Evolutionary conservation across 2,329 filamentous ascomycete genomes (phyloP), one percentile per base, ranked within the genome.

Genomic region (Fusarium annulatum): DNA sequence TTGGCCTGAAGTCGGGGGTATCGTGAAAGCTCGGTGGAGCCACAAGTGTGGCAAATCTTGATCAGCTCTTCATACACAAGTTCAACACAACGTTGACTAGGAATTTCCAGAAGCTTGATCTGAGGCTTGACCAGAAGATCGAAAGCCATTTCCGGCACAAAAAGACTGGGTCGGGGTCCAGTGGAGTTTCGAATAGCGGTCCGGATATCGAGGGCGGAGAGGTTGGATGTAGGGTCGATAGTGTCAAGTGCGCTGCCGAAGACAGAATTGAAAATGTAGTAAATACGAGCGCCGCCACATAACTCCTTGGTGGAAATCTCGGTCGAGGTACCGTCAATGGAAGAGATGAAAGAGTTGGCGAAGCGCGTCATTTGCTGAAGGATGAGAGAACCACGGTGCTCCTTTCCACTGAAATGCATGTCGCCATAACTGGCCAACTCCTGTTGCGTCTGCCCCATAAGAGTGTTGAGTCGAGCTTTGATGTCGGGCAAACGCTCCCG

Each of bases 381-480:
- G 65, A 99, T 97, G 72, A 99, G 88, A 34, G 96, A 97, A 38
- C 96, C 96, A 57, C 96, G 90, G 81, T 99, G 96, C 82, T 98
- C 96, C 82, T 97, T 97, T 78, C 96, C 96, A 72, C 94, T 97
- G 81, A 99, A 99, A 78, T 97, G 94, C 86, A 96, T 97, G 81
- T 98, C 97, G 42, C 96, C 96, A 80, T 99, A 99, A 83, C 96
- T 97, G 48, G 96, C 96, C 64, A 99, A 88, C 82, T 99, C 96
- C 85, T 99, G 96, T 81, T 99, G 96, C 55, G 96, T 98, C 84
- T 99, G 96, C n/a, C 96, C 96, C 96, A 99, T 99, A 58, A 99
- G 86, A 2, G 96, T 99, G 83, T 99, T 99, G 70, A 99, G 88
- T 62, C 96, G 92, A 56, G 96, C 96, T 85, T 99, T 99, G 86